These are phyloP conservation scores for Nemophila menziesii DNA, from an alignment of 257 asterid species.

Conservation along the genomic window DNA sequence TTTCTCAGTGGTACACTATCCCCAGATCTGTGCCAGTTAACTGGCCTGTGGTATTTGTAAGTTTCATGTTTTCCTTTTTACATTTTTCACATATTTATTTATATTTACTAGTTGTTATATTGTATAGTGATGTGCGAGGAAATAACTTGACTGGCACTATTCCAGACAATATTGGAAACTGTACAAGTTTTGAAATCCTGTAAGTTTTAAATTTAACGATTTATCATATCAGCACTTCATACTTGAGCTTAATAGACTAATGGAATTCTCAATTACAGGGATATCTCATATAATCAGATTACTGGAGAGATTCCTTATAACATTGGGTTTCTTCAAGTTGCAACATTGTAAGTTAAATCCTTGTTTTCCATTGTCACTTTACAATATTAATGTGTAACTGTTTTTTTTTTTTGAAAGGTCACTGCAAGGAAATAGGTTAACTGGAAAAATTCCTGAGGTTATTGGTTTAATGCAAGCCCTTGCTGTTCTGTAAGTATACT, in stretches of 20 bases:
- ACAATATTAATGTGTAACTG: background rate
- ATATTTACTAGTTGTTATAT: background rate
- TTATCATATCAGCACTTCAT: background rate
- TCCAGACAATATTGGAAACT: conserved; percentile 88
- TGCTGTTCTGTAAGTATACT: conserved; percentile 76
- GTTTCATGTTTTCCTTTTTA: conserved; percentile 11
- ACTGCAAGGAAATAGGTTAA: conserved; percentile 79
- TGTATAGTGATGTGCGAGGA: conserved; percentile 74
- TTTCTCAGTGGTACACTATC: conserved; percentile 70
- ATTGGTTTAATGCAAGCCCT: conserved; percentile 98
- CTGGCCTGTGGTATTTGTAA: conserved; percentile 98
- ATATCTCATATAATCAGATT: conserved; percentile 81
- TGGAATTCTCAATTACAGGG: conserved; percentile 32
- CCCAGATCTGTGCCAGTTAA: conserved; percentile 86
- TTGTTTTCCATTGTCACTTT: too few relatives aligned
- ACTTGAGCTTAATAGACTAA: too few relatives aligned
- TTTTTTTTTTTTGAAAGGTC: conserved; percentile 37
- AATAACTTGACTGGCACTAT: conserved; percentile 77
- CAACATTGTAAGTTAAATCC: conserved; percentile 60
- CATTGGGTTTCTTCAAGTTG: conserved; percentile 94
- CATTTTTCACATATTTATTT: background rate
- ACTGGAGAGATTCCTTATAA: conserved; percentile 94
- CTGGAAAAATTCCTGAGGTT: conserved; percentile 91
- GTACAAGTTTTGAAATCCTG: conserved; percentile 95
- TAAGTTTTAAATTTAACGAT: conserved; percentile 19